Conservation (phyloP, 768 basidiomycete species). For the Leccinum uliginosum region DNA sequence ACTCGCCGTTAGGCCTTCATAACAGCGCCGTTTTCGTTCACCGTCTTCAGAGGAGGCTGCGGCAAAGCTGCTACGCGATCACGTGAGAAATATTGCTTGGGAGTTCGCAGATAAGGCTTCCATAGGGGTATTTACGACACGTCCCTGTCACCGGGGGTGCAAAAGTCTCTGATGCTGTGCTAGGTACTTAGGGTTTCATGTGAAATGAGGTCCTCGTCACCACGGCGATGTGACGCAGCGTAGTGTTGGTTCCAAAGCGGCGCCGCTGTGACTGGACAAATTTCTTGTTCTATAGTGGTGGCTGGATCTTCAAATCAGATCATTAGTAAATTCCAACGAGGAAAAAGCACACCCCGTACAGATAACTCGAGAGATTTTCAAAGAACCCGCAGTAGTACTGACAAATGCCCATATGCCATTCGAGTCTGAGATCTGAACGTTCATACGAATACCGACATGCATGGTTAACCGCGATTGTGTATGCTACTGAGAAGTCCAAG, state of each 20-base stretch:
- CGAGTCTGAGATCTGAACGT: neutral
- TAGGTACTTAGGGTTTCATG: slow-evolving; percentile 6
- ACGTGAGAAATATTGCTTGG: neutral
- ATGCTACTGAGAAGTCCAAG: neutral
- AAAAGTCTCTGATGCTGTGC: slow-evolving; percentile 25
- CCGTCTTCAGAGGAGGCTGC: neutral
- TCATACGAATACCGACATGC: neutral
- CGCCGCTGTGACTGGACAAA: neutral
- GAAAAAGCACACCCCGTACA: slow-evolving; percentile 10
- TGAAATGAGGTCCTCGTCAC: slow-evolving; percentile 5
- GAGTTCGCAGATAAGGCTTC: neutral
- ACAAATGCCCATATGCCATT: neutral
- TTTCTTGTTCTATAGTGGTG: neutral
- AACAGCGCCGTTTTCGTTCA: neutral
- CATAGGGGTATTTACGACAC: slow-evolving; percentile 19
- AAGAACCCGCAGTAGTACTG: neutral
- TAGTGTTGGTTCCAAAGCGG: neutral
- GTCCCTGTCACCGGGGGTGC: slow-evolving; percentile 13
- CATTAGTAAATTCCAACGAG: neutral
- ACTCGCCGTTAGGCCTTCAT: neutral
- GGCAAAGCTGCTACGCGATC: neutral
- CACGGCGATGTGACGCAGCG: neutral
- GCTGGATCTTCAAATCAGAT: slow-evolving; percentile 1
- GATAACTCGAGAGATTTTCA: neutral
- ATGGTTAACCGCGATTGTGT: neutral